Conservation (phyloP, 2,329 filamentous ascomycete species). For the Sporothrix protearum region DNA sequence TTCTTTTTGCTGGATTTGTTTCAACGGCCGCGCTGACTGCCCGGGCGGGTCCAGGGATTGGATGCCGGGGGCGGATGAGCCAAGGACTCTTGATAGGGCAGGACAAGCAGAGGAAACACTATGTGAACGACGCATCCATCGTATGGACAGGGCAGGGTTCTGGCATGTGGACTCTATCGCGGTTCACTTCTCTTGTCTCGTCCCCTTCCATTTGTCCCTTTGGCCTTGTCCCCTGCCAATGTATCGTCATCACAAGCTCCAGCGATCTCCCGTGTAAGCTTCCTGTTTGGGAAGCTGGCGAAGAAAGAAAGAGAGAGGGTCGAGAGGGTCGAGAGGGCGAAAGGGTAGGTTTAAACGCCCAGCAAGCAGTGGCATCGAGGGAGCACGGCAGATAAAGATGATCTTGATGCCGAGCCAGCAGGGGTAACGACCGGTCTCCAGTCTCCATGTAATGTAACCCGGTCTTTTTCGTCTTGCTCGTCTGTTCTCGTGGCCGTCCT, state of each 20-base stretch:
- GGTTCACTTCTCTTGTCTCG: neutral
- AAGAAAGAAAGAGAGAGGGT: neutral
- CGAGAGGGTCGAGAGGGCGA: neutral
- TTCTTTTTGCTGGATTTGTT: neutral
- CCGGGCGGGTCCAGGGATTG: neutral
- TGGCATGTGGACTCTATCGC: constrained; percentile 8
- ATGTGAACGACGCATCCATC: neutral
- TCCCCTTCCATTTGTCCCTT: neutral
- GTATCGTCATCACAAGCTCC: neutral
- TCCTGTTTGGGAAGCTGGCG: neutral
- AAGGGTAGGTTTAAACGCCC: neutral
- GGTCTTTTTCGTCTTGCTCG: neutral
- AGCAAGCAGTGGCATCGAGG: constrained; percentile 8
- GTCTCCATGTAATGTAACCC: constrained; percentile 12
- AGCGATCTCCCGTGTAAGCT: constrained; percentile 18
- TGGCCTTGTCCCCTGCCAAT: neutral
- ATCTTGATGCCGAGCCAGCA: constrained; percentile 11
- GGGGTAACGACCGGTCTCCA: neutral
- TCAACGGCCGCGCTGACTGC: constrained; percentile 3
- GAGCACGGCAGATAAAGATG: constrained; percentile 13
- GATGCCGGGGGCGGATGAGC: neutral
- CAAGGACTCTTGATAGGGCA: constrained; percentile 1
- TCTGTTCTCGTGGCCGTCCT: neutral
- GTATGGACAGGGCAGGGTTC: neutral
- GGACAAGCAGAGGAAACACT: neutral